A percentile compares a stretch with the other conserved stretches of the same genome.
Evolutionary conservation across 2,329 filamentous ascomycete genomes (phyloP).

Genomic region (Didymella keratinophila): DNA sequence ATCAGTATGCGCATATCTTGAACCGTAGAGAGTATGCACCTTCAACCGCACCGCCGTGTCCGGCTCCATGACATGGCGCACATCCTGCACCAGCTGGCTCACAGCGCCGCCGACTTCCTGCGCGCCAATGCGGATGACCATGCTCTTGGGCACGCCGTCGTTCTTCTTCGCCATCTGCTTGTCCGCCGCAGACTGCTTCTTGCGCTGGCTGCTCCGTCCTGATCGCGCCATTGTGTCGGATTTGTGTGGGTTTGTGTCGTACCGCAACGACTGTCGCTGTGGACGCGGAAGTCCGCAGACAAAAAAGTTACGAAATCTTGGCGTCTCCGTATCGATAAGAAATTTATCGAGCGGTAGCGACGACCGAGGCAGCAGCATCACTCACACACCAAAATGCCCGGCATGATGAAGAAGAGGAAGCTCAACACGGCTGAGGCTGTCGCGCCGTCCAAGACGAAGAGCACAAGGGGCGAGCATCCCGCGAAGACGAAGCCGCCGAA

Average conservation of each 20-base stretch:
- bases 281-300: constrained; percentile 10
- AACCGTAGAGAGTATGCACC: constrained; percentile 51
- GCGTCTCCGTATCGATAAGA: constrained; percentile 11
- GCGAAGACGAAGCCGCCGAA: constrained; percentile 28
- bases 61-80: constrained; percentile 93
- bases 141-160: constrained; percentile 83
- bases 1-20: no score
- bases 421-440: constrained; percentile 33
- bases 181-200: constrained; percentile 46
- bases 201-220: constrained; percentile 38
- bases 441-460: constrained; percentile 13
- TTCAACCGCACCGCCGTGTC: constrained; percentile 88
- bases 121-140: constrained; percentile 97
- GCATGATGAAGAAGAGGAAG: constrained; percentile 56
- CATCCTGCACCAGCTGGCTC: constrained; percentile 89
- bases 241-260: constrained; percentile 15
- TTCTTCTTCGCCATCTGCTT: constrained; percentile 61
- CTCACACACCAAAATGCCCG: constrained; percentile 44
- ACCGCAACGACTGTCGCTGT: constrained; percentile 3
- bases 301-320: constrained; percentile 27
- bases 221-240: constrained; percentile 38
- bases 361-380: constrained; percentile 10
- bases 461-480: constrained; percentile 7
- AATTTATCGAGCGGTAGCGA: constrained; percentile 11
- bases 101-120: constrained; percentile 91